Base-by-base conservation (phyloP, 2,329 filamentous ascomycete genomes). In the Cercospora citrullina region DNA sequence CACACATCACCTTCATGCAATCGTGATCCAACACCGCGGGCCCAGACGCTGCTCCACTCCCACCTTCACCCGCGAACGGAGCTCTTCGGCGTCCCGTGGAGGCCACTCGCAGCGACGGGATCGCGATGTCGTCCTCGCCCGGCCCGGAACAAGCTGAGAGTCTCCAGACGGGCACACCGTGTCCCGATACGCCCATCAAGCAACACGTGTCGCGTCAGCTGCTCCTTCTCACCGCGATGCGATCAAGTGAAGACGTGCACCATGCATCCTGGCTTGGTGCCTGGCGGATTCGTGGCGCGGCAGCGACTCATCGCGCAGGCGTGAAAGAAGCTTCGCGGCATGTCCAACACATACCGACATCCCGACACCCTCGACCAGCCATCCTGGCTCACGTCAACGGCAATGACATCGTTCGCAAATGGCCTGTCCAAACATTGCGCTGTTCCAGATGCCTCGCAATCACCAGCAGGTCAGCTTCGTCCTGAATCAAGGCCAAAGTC, bases 321-420 rank as follows among this genome's bases (percentile, higher is more conserved):
- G 60, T 39, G 16, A 39, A 5, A 28, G 31, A 33, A 57, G 21
- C 18, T 12, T 51, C 30, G 30, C 45, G 28, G 42, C 30, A 51
- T 23, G 33, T 53, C 61, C 63, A 59, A 51, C 55, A 60, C 63
- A 60, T 59, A 60, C 53, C 57, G 63, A 60, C 36, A 60, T 39
- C 8, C 53, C 33, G 28, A 57, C 3, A 3, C 23, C 12, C 33
- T 59, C 61, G 30, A 42, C 55, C 16, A 36, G 36, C 23, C n/a
- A 48, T 60, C 26, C 63, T 31, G 51, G 63, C 30, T 42, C 21
- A 23, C 16, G 28, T 16, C 53, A 30, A 65, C 28, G n/a, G 18
- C 21, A 23, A 60, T 60, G 53, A 65, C 57, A 59, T 51, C 14
- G 53, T 51, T 61, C 48, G 23, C 48, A 21, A 45, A 55, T 26